Percentiles rank a stretch among this genome's conserved stretches.
These are phyloP conservation scores for Arabidopsis hybrid DNA, from an alignment of 441 rosid genomes.

Conservation along the genomic window DNA sequence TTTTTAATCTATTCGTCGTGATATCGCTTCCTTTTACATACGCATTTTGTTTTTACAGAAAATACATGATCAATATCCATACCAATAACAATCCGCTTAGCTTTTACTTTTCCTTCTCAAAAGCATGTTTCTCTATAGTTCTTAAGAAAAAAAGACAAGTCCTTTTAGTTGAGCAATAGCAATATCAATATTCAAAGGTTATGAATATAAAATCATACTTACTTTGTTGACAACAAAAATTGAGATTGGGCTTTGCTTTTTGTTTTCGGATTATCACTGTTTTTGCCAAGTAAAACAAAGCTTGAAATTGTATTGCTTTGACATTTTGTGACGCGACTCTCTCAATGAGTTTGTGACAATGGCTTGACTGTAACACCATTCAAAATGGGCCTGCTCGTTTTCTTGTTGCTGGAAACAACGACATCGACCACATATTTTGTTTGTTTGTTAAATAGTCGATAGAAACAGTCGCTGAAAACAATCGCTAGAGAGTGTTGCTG, in stretches of 20 bases:
- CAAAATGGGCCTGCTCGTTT: not conserved
- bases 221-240: not conserved
- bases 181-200: not conserved
- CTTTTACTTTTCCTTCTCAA: not conserved
- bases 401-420: too few relatives aligned
- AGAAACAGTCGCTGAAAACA: too few relatives aligned
- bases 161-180: not conserved
- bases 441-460: too few relatives aligned
- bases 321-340: too few relatives aligned
- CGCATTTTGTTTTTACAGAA: not conserved
- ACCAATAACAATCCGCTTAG: not conserved
- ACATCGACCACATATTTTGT: too few relatives aligned
- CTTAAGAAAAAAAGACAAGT: not conserved
- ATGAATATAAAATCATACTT: not conserved
- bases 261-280: too few relatives aligned
- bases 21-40: not conserved
- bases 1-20: not conserved
- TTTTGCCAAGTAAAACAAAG: too few relatives aligned
- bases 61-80: not conserved
- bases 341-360: not conserved
- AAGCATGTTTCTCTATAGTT: too few relatives aligned
- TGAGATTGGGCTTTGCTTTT: too few relatives aligned
- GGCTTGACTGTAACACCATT: not conserved
- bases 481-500: too few relatives aligned
- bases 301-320: too few relatives aligned